Evolutionary conservation across 140 eudicot species (phyloP).

Genomic region (Oenanthe javanica): DNA sequence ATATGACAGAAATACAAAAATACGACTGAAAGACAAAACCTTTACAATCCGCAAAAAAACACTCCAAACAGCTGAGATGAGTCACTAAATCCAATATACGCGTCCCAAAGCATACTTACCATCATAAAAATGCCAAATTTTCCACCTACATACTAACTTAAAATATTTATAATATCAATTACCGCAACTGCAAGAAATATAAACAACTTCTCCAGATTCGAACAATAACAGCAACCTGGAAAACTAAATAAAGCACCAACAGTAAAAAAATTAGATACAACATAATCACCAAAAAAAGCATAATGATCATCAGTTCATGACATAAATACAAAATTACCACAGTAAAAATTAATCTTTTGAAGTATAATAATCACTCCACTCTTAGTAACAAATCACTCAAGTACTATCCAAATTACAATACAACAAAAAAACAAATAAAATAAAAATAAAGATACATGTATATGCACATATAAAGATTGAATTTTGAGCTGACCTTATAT

Average conservation of each 20-base stretch:
- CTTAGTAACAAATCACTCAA: background rate
- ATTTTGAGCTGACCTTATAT: constrained; percentile 7
- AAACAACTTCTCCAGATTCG: background rate
- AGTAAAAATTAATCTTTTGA: background rate
- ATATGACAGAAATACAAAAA: background rate
- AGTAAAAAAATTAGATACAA: background rate
- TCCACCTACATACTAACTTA: background rate
- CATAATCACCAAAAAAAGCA: background rate
- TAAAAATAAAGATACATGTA: background rate
- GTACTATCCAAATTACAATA: background rate
- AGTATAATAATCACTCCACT: background rate
- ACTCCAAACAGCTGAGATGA: background rate
- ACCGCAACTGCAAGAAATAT: background rate
- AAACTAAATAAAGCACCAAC: background rate
- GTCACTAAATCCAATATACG: background rate
- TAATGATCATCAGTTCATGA: background rate
- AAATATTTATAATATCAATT: background rate
- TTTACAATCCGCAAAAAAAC: too few relatives aligned
- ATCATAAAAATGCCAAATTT: background rate
- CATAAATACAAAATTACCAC: background rate
- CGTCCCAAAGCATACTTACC: background rate
- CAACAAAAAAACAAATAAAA: background rate
- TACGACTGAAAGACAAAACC: background rate
- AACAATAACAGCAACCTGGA: background rate
- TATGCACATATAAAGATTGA: background rate